These are phyloP conservation scores for Marasmius sp. DNA, from an alignment of 1,284 basidiomycete genomes.

Conservation along the genomic window DNA sequence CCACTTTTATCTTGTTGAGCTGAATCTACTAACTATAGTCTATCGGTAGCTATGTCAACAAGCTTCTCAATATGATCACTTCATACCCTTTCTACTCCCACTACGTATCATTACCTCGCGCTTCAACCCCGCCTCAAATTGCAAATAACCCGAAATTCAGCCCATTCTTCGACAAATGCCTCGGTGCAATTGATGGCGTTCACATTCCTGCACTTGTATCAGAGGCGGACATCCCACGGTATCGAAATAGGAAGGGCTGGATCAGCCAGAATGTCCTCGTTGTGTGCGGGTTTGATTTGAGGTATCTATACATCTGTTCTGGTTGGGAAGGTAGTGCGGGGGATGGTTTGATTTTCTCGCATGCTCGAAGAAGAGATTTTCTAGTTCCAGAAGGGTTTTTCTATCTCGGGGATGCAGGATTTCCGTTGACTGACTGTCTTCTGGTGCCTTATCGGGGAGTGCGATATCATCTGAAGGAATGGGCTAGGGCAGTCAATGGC, in stretches of 20 bases:
- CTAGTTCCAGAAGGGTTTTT: conserved; percentile 27
- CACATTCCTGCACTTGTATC: conserved; percentile 1
- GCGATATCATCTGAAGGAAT: conserved; percentile 34
- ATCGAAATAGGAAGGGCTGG: conserved; percentile 25
- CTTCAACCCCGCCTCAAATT: neutral
- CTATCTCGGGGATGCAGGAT: conserved; percentile 42
- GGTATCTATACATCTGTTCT: conserved; percentile 26
- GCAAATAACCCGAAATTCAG: neutral
- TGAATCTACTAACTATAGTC: neutral
- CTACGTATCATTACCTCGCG: conserved; percentile 3
- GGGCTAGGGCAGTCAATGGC: conserved; percentile 22
- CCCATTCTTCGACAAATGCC: conserved; percentile 4
- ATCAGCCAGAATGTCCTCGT: conserved; percentile 30
- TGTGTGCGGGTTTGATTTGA: conserved; percentile 24
- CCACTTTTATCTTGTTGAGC: neutral
- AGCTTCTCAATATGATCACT: conserved; percentile 1
- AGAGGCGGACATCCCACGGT: conserved; percentile 4
- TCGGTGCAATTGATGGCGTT: conserved; percentile 8
- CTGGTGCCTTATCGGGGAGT: conserved; percentile 30
- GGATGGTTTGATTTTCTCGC: conserved; percentile 24
- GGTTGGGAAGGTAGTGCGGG: conserved; percentile 34
- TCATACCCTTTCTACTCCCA: conserved; percentile 4
- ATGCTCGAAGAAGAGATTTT: conserved; percentile 25
- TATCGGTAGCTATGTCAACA: conserved; percentile 2
- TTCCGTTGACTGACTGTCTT: conserved; percentile 28